Evolutionary conservation across 2,329 filamentous ascomycete species (phyloP), one percentile per base, ranked within the genome.

Genomic region (Fusarium sp.): DNA sequence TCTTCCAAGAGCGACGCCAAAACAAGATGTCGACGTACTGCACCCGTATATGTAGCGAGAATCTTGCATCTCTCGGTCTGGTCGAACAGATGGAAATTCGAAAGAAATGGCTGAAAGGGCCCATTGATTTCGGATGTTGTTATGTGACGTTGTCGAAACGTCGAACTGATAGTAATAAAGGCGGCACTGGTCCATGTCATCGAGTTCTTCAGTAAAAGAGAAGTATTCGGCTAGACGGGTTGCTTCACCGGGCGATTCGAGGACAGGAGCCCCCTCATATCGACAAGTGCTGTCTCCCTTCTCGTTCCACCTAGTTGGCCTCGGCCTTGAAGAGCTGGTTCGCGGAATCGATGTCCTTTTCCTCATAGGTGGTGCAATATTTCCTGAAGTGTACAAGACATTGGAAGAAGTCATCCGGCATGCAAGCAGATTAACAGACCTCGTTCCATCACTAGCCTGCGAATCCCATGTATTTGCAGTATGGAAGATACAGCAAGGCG

Each of bases 401-500:
- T 87, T 86, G 0, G 89, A 88, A 5, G 89, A 90, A 3, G 89
- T 92, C 41, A 92, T 80, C 6, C 91, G 86, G 68, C 91, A 92
- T 3, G 86, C 87, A 2, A 93, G 81, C 73, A 93, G 84, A 71
- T 90, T 89, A 7, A 92, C 88, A 8, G 46, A 59, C 2, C 3
- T n/a, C 1, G 26, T 24, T 3, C 20, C 26, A 0, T 44, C 9
- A 1, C 12, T 21, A 8, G 26, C n/a, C 0, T 11, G 26, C 15
- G 57, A 60, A 53, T 92, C 89, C 91, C 91, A 93, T 3, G 87
- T 87, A 69, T 92, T 92, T 2, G 89, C 91, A 0, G 90, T 91
- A 71, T 93, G 91, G 65, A 92, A 92, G 43, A 93, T 91, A 70
- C 89, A 89, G 71, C 89, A 92, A 8, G 88, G 83, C 13, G 85